A percentile compares a stretch with the other conserved stretches of the same genome.
These are phyloP conservation scores for Ceratocystis huliohia DNA, from an alignment of 2,329 filamentous ascomycete species.

Conservation along the genomic window DNA sequence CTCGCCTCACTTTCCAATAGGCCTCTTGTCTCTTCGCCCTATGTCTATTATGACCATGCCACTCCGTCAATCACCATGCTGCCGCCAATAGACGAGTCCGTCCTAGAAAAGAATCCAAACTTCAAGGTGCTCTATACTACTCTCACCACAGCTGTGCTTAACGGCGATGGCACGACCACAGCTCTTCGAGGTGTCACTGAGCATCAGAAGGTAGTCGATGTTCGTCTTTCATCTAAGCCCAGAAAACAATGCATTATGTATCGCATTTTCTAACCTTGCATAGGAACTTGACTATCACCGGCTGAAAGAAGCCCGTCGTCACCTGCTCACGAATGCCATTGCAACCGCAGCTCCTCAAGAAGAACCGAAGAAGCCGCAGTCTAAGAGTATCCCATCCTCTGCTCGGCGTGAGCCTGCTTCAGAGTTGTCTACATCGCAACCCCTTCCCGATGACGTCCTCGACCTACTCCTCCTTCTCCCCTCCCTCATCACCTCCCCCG, in stretches of 20 bases:
- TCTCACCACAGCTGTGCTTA: constrained; percentile 42
- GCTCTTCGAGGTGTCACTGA: constrained; percentile 39
- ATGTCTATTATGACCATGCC: not conserved
- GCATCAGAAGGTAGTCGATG: constrained; percentile 38
- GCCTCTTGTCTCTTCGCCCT: not conserved
- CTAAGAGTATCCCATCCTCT: constrained; percentile 23
- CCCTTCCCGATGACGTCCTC: constrained; percentile 31
- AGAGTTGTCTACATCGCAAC: constrained; percentile 24
- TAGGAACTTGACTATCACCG: constrained; percentile 41
- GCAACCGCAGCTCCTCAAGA: constrained; percentile 32
- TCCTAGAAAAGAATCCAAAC: constrained; percentile 45
- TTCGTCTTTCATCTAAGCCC: constrained; percentile 24
- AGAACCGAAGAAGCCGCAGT: constrained; percentile 24
- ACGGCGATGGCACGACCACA: constrained; percentile 45
- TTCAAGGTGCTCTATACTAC: constrained; percentile 47
- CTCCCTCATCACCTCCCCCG: constrained; percentile 32
- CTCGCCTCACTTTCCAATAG: too few relatives aligned
- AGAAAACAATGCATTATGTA: not conserved
- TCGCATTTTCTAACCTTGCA: not conserved
- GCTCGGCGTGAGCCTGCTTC: constrained; percentile 21
- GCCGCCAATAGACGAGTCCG: constrained; percentile 42
- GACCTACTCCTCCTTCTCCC: constrained; percentile 41
- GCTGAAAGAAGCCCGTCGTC: constrained; percentile 35
- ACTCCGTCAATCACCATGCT: constrained; percentile 34
- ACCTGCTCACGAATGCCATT: constrained; percentile 41